These are phyloP conservation scores for Alternaria dauci DNA, from an alignment of 2,329 filamentous ascomycete species.

Conservation along the genomic window DNA sequence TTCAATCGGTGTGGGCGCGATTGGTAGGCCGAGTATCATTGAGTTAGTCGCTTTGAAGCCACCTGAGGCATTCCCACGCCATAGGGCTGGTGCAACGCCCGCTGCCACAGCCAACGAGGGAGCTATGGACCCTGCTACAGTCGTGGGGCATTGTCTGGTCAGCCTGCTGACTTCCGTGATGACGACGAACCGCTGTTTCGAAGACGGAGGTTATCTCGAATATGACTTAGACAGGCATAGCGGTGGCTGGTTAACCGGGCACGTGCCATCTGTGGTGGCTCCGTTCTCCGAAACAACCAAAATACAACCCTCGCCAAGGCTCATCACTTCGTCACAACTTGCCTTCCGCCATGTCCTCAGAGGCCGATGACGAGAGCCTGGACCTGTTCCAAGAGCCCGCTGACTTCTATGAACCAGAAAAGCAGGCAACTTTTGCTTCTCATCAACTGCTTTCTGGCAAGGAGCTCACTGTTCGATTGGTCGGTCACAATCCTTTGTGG, in stretches of 20 bases:
- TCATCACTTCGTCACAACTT: slow-evolving; percentile 19
- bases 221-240: slow-evolving; percentile 20
- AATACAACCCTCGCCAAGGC: slow-evolving; percentile 30
- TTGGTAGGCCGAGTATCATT: neutral
- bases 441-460: slow-evolving; percentile 74
- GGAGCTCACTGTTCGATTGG: slow-evolving; percentile 74
- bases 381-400: slow-evolving; percentile 81
- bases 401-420: slow-evolving; percentile 80
- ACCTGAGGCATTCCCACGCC: neutral
- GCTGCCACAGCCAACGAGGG: slow-evolving; percentile 13
- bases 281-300: slow-evolving; percentile 24
- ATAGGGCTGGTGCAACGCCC: slow-evolving; percentile 8
- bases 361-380: slow-evolving; percentile 49
- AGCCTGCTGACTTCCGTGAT: slow-evolving; percentile 9
- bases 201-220: slow-evolving; percentile 17
- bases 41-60: neutral
- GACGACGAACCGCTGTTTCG: slow-evolving; percentile 17
- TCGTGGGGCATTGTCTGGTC: slow-evolving; percentile 1
- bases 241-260: slow-evolving; percentile 16
- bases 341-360: slow-evolving; percentile 37
- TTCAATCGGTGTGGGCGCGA: neutral
- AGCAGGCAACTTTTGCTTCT: slow-evolving; percentile 74
- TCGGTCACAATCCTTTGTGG: slow-evolving; percentile 88
- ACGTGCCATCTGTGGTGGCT: slow-evolving; percentile 19
- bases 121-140: slow-evolving; percentile 9